Conservation (phyloP, 352 stramenopile genomes). For the Phytophthora litchii region DNA sequence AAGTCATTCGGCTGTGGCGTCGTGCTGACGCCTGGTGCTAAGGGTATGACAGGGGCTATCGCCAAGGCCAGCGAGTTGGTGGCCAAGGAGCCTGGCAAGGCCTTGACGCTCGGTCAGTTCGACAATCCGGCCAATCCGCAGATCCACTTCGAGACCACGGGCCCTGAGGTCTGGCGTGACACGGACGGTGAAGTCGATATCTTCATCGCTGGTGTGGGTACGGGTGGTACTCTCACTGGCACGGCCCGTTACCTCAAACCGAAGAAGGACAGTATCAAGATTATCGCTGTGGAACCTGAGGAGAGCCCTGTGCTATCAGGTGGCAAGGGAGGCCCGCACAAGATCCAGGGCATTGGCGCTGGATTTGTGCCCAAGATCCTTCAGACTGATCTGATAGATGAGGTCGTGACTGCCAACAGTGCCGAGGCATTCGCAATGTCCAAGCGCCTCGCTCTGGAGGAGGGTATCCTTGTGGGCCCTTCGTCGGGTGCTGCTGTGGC, state of each 20-base stretch:
- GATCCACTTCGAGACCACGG: constrained; percentile 90
- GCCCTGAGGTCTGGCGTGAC: constrained; percentile 88
- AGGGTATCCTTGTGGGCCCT: constrained; percentile 87
- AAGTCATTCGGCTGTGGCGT: constrained; percentile 94
- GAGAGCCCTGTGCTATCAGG: constrained; percentile 86
- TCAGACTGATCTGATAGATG: constrained; percentile 83
- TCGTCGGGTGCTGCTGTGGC: constrained; percentile 88
- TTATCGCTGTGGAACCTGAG: constrained; percentile 86
- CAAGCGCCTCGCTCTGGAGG: constrained; percentile 83
- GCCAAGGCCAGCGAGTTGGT: constrained; percentile 84
- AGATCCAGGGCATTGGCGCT: constrained; percentile 88
- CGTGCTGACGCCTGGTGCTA: constrained; percentile 90
- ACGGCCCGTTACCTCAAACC: constrained; percentile 88
- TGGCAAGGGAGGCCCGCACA: constrained; percentile 80
- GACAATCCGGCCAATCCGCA: constrained; percentile 97
- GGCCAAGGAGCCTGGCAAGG: constrained; percentile 67
- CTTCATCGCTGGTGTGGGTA: constrained; percentile 90
- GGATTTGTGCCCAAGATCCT: constrained; percentile 87
- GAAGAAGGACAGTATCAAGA: constrained; percentile 81
- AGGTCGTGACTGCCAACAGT: constrained; percentile 86
- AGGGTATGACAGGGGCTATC: constrained; percentile 80
- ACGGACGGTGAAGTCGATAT: constrained; percentile 88
- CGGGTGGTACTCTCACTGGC: constrained; percentile 87
- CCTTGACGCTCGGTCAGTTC: constrained; percentile 93
- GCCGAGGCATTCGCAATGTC: constrained; percentile 87